Evolutionary conservation across 345 rosid genomes (phyloP).

Genomic region (Aquilaria malaccensis): DNA sequence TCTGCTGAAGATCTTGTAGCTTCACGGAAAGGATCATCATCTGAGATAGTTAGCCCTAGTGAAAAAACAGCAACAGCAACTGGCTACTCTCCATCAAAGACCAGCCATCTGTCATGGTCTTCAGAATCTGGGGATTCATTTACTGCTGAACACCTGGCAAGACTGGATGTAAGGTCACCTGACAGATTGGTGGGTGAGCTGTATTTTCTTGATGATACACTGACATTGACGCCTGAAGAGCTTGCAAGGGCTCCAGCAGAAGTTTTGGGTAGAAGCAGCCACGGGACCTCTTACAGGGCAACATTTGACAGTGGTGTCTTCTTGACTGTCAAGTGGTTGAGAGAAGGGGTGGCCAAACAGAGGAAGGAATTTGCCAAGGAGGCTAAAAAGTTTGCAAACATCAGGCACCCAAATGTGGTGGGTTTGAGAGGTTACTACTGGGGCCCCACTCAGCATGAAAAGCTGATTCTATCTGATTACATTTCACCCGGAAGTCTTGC

Average conservation of each 20-base stretch:
- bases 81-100: conserved; percentile 89
- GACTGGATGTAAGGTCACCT: conserved; percentile 89
- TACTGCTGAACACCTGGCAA: conserved; percentile 64
- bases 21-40: conserved; percentile 73
- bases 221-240: conserved; percentile 87
- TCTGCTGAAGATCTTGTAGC: conserved; percentile 84
- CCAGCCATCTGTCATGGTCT: conserved; percentile 76
- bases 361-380: conserved; percentile 96
- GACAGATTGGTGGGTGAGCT: conserved; percentile 87
- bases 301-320: conserved; percentile 80
- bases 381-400: conserved; percentile 89
- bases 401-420: conserved; percentile 96
- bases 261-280: conserved; percentile 97
- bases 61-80: conserved; percentile 58
- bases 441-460: conserved; percentile 99
- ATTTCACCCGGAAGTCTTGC: conserved; percentile 96
- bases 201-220: conserved; percentile 84
- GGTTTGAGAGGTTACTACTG: conserved; percentile 94
- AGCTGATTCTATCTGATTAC: conserved; percentile 92
- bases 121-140: conserved; percentile 93
- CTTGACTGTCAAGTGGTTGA: conserved; percentile 92
- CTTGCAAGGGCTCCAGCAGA: conserved; percentile 95
- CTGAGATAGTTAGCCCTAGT: conserved; percentile 71
- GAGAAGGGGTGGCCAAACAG: conserved; percentile 98
- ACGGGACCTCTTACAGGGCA: conserved; percentile 94